These are phyloP conservation scores for Candida dajiaensis DNA, from an alignment of 805 yeast genomes.

Conservation along the genomic window DNA sequence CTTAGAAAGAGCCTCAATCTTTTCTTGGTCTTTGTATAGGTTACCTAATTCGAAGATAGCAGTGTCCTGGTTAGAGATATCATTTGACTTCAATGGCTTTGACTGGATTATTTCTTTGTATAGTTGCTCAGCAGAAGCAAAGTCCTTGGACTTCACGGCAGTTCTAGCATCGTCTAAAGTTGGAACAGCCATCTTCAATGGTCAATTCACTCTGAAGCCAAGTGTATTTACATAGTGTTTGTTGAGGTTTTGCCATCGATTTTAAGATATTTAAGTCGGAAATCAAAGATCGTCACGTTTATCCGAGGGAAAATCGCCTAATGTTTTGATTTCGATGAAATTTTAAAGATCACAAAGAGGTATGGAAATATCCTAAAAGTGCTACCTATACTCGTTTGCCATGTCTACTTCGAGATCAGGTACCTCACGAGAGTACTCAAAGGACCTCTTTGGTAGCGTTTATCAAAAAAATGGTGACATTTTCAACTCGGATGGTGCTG, in stretches of 20 bases:
- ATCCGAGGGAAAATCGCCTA: neutral
- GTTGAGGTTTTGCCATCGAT: neutral
- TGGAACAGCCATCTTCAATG: conserved; percentile 14
- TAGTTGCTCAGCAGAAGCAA: conserved; percentile 50
- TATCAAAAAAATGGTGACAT: conserved; percentile 21
- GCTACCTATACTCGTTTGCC: neutral
- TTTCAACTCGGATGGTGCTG: conserved; percentile 13
- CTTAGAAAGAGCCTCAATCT: conserved; percentile 45
- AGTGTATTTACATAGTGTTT: neutral
- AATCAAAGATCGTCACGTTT: neutral
- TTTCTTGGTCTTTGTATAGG: conserved; percentile 47
- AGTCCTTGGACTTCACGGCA: conserved; percentile 44
- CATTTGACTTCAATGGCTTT: conserved; percentile 19
- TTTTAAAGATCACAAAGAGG: neutral
- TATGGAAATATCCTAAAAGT: neutral
- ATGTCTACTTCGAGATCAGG: neutral
- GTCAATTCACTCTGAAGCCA: neutral
- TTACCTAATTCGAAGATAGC: conserved; percentile 67
- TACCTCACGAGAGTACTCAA: conserved; percentile 13
- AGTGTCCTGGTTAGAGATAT: conserved; percentile 23
- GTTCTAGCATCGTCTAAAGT: conserved; percentile 55
- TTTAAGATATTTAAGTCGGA: neutral
- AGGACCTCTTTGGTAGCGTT: conserved; percentile 21
- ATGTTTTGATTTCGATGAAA: neutral
- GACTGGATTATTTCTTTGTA: conserved; percentile 46